These are phyloP conservation scores for Hypoxylon sp. DNA, from an alignment of 2,329 filamentous ascomycete species.

Conservation along the genomic window DNA sequence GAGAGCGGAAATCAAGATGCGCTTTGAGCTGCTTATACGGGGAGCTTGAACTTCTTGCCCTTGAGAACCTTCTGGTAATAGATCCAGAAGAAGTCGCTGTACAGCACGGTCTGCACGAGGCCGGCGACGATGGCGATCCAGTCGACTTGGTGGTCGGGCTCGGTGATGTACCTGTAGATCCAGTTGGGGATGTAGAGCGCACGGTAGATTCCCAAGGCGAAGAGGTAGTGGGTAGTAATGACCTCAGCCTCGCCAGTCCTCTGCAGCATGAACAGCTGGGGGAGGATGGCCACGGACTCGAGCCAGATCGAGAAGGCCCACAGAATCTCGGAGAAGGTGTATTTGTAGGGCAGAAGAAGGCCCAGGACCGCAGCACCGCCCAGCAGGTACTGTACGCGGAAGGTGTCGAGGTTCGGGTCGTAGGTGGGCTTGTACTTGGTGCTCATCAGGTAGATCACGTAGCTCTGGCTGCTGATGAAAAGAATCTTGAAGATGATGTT, in stretches of 20 bases:
- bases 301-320: conserved; percentile 99
- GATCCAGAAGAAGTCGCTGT: conserved; percentile 99
- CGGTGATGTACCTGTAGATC: conserved; percentile 89
- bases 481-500: conserved; percentile 96
- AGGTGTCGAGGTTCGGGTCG: conserved; percentile 96
- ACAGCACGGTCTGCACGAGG: conserved; percentile 91
- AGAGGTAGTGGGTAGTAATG: conserved; percentile 98
- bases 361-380: conserved; percentile 83
- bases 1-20: not conserved
- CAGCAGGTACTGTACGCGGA: conserved; percentile 94
- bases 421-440: conserved; percentile 97
- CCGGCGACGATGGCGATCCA: conserved; percentile 90
- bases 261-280: conserved; percentile 98
- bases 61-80: conserved; percentile 97
- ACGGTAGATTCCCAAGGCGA: conserved; percentile 90
- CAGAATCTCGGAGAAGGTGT: conserved; percentile 84
- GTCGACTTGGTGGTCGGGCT: conserved; percentile 78
- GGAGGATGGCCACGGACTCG: conserved; percentile 94
- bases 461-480: conserved; percentile 89
- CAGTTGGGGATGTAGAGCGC: conserved; percentile 99
- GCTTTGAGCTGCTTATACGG: conserved; percentile 67
- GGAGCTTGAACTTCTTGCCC: conserved; percentile 88
- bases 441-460: conserved; percentile 98
- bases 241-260: conserved; percentile 97
- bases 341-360: conserved; percentile 86